Base-by-base conservation (phyloP, 805 yeast genomes). In the Hyphopichia homilentoma region DNA sequence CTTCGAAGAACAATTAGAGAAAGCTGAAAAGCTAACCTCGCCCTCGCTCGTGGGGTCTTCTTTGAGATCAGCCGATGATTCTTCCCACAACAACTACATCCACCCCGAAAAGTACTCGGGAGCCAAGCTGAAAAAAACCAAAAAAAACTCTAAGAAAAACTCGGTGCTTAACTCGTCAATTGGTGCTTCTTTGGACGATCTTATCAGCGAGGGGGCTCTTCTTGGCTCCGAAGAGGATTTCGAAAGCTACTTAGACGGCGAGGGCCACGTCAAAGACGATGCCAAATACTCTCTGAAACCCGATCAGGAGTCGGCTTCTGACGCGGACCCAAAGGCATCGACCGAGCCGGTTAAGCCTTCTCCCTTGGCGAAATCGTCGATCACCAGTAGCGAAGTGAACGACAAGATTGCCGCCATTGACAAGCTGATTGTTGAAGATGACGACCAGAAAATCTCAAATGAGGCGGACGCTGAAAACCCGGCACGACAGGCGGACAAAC, bases 11-110 rank as follows among this genome's bases (percentile, higher is more conserved):
- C 78, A 75, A 52, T 61, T 71, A 41, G 76, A 74, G 52, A 68
- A 65, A 39, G 75, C 75, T 12, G 75, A 73, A 44, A 65, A 58
- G 44, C 58, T 65, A 31, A 49, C 56, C 13, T 52, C 65, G 15
- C 79, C 81, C 7, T 73, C 79, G 16, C 58, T 76, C 40, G 71
- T 75, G 19, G 81, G 81, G 7, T 57, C 74, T 6, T 66, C 77
- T 9, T 52, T 76, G 27, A 54, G 73, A 39, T 65, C 72, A 2
- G 72, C 72, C 16, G 73, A 67, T 45, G 73, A 67, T 43, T 62
- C 69, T 13, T 34, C 63, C 47, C 61, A 67, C 57, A 55, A 69
- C 34, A 62, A 67, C 47, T 63, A 63, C 48, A 60, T 65, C 54
- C 57, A 70, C 40, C 66, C 75, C 12, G 75, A 68, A 39, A 62